Percentiles rank a stretch among this genome's conserved stretches.
phyloP scores from a whole-genome alignment of 805 yeast species.

The Yarrowia bubula region DNA sequence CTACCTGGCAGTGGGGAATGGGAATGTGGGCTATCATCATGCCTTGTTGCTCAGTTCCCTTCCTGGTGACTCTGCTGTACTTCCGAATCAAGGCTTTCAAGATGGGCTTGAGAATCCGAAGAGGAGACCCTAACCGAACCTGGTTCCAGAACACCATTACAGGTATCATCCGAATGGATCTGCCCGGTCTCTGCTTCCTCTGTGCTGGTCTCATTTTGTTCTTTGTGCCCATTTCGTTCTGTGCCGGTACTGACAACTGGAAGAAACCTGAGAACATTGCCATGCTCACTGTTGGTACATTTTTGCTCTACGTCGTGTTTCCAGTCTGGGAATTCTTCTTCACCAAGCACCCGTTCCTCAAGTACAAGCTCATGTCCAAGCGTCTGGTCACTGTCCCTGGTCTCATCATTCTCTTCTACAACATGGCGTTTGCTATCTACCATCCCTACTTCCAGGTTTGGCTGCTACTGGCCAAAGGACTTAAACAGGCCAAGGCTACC shows the following conservation, averaged over 20 bases:
- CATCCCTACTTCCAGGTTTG: conserved; percentile 18
- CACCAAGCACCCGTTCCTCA: conserved; percentile 13
- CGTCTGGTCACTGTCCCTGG: background rate
- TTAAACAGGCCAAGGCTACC: conserved; percentile 15
- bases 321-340: background rate
- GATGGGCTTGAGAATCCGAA: conserved; percentile 27
- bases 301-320: background rate
- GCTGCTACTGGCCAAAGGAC: conserved; percentile 11
- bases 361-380: conserved; percentile 12
- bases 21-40: conserved; percentile 50
- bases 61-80: conserved; percentile 30
- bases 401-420: conserved; percentile 11
- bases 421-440: conserved; percentile 14
- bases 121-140: conserved; percentile 14
- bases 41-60: conserved; percentile 41
- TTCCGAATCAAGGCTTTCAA: conserved; percentile 31
- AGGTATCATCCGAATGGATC: background rate
- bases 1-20: conserved; percentile 54
- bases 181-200: conserved; percentile 6
- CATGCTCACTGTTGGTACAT: conserved; percentile 4
- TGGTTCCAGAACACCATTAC: background rate
- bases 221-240: conserved; percentile 19
- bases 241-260: conserved; percentile 20
- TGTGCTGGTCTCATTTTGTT: conserved; percentile 6
- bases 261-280: conserved; percentile 12